Evolutionary conservation across 257 asterid genomes (phyloP).

Genomic region (Perilla frutescens): DNA sequence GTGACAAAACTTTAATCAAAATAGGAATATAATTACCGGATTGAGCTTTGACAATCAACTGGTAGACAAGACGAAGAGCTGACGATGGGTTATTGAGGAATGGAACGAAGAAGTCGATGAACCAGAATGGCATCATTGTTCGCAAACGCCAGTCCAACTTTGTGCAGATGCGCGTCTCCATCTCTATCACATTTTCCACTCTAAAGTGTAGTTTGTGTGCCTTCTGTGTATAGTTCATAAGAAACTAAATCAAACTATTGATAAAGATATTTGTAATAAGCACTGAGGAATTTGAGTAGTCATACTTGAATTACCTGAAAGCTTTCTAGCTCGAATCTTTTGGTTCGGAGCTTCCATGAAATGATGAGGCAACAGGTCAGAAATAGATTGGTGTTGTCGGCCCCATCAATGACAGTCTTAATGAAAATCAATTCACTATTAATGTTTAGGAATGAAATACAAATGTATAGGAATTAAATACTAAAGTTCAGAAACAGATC

Average conservation of each 20-base stretch:
- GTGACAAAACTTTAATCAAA: neutral
- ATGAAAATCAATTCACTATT: neutral
- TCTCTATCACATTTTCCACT: neutral
- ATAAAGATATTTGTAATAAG: neutral
- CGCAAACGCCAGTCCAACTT: constrained; percentile 10
- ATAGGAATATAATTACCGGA: neutral
- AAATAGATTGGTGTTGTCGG: neutral
- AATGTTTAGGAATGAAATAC: neutral
- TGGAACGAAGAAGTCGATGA: constrained; percentile 3
- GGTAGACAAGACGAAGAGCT: neutral
- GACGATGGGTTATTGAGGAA: neutral
- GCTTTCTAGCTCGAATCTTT: neutral
- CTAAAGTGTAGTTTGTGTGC: too few species aligned
- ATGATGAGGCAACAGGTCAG: constrained; percentile 24
- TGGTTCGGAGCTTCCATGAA: constrained; percentile 23
- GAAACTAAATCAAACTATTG: neutral
- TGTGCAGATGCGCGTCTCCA: constrained; percentile 25
- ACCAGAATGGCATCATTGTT: constrained; percentile 2
- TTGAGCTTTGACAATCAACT: constrained; percentile 18
- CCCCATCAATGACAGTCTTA: neutral
- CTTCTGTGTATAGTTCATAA: neutral
- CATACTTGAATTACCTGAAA: constrained; percentile 11
- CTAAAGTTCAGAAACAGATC: neutral
- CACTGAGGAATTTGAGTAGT: neutral
- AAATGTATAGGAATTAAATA: too few species aligned